phyloP scores from a whole-genome alignment of 192 early-diverging fungal species.

The Backusella morwellensis region DNA sequence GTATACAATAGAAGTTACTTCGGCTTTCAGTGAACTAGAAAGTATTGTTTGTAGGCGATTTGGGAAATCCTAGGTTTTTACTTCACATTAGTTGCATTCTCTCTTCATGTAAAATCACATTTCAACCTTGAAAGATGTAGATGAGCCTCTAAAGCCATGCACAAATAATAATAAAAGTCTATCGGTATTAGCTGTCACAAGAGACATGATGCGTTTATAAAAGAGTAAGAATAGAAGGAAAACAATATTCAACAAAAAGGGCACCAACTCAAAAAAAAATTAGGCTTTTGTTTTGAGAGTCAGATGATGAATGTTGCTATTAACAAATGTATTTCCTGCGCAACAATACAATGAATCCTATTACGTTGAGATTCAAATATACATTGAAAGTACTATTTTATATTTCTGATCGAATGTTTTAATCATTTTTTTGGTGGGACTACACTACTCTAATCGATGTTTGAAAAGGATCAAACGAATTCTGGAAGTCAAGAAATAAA shows the following conservation, averaged over 20 bases:
- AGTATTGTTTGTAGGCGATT: constrained; percentile 45
- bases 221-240: neutral
- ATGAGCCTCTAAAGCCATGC: constrained; percentile 59
- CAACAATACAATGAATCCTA: neutral
- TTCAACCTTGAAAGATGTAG: constrained; percentile 42
- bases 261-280: neutral
- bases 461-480: no score
- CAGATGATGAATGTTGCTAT: neutral
- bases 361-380: no score
- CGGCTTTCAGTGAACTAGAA: constrained; percentile 36
- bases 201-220: neutral
- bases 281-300: neutral
- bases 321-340: neutral
- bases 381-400: no score
- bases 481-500: neutral
- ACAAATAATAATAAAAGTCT: constrained; percentile 53
- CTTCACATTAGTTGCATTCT: neutral
- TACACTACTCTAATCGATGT: no score
- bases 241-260: neutral
- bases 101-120: neutral
- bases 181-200: constrained; percentile 14
- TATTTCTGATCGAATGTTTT: no score
- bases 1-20: constrained; percentile 50
- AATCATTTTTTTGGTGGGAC: no score
- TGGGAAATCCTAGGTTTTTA: constrained; percentile 46